These are phyloP conservation scores for Phytophthora tentaculata DNA, from an alignment of 352 stramenopile genomes.

Conservation along the genomic window DNA sequence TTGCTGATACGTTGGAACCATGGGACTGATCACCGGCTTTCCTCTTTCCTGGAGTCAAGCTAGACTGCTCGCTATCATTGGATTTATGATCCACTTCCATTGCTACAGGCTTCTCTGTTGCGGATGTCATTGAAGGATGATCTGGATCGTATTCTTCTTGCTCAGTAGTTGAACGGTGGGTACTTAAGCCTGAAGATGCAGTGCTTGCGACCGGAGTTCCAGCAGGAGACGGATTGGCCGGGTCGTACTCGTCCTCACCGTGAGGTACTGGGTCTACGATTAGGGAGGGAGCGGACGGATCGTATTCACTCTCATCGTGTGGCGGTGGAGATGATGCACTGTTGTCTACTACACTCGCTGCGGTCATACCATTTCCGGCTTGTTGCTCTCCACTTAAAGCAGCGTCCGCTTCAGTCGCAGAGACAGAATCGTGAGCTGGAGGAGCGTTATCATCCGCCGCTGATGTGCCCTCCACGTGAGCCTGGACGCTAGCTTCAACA, in stretches of 20 bases:
- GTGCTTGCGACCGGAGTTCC: conserved; percentile 22
- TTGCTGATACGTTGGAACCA: conserved; percentile 7
- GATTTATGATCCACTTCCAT: conserved; percentile 33
- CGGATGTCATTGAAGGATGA: conserved; percentile 39
- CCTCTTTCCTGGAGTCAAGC: conserved; percentile 30
- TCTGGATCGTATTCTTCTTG: conserved; percentile 54
- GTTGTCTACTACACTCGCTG: neutral
- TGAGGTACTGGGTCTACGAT: conserved; percentile 26
- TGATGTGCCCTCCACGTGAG: neutral
- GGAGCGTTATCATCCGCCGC: neutral
- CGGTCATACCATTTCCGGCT: neutral
- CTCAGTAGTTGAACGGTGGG: conserved; percentile 5
- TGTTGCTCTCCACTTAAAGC: conserved; percentile 5
- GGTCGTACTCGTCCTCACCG: conserved; percentile 50
- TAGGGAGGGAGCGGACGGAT: conserved; percentile 7
- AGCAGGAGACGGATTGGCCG: conserved; percentile 34
- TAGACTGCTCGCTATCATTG: conserved; percentile 1
- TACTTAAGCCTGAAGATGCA: neutral
- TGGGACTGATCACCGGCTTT: conserved; percentile 25
- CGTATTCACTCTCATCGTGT: conserved; percentile 35
- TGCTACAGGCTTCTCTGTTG: conserved; percentile 10
- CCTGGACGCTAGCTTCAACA: neutral
- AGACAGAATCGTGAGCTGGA: neutral
- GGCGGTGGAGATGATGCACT: neutral
- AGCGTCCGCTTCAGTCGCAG: neutral